Percentiles rank a stretch among this genome's conserved stretches.
phyloP scores from a whole-genome alignment of 1,284 basidiomycete species.

The Mycena citricolor region DNA sequence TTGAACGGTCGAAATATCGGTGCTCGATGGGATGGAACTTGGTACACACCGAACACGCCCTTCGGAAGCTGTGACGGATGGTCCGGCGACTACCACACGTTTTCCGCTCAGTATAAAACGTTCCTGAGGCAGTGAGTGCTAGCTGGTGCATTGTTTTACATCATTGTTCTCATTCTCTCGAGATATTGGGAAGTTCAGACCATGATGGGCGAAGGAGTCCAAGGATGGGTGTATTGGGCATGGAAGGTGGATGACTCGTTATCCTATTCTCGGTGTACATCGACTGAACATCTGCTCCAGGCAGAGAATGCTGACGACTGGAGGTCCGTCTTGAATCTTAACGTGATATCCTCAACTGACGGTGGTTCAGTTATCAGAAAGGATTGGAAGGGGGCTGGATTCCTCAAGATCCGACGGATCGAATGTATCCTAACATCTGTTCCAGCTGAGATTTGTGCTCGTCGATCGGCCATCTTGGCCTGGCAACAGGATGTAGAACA shows the following conservation, averaged over 20 bases:
- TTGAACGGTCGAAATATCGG: constrained; percentile 74
- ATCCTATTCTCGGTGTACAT: too few species aligned
- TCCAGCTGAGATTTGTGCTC: too few species aligned
- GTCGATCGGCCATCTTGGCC: too few species aligned
- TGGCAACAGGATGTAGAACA: constrained; percentile 13
- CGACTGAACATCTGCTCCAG: constrained; percentile 33
- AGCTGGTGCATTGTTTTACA: background rate
- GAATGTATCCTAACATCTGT: constrained; percentile 62
- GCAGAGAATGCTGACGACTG: constrained; percentile 73
- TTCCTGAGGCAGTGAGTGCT: constrained; percentile 57
- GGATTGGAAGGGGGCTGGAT: constrained; percentile 74
- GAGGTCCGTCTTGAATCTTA: constrained; percentile 14
- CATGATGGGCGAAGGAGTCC: constrained; percentile 58
- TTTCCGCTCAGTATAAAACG: constrained; percentile 62
- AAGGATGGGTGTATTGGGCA: constrained; percentile 83
- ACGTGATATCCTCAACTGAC: background rate
- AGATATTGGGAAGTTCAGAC: constrained; percentile 83
- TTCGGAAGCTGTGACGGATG: constrained; percentile 61
- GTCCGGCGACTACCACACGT: constrained; percentile 59
- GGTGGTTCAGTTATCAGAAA: constrained; percentile 60
- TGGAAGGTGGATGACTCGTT: constrained; percentile 75
- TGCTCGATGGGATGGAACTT: constrained; percentile 67
- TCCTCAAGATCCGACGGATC: constrained; percentile 58
- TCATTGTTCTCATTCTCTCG: background rate
- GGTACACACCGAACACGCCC: constrained; percentile 35